These are phyloP conservation scores for Hibiscus trionum DNA, from an alignment of 345 rosid genomes.

Conservation along the genomic window DNA sequence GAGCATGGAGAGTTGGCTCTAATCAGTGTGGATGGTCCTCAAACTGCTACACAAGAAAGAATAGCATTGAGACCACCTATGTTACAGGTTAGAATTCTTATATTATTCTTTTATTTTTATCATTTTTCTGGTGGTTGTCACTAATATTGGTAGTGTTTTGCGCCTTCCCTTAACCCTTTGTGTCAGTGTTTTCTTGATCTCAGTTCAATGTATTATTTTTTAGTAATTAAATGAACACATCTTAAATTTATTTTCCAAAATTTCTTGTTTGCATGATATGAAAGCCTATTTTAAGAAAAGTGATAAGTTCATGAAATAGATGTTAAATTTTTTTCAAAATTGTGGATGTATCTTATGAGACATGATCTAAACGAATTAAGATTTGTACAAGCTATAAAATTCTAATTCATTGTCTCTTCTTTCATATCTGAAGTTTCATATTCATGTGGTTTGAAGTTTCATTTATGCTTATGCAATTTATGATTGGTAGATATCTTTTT, in stretches of 20 bases:
- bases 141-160: not conserved
- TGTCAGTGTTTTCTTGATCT: not conserved
- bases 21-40: slow-evolving; percentile 71
- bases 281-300: not conserved
- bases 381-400: not conserved
- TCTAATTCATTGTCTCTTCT: not conserved
- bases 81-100: slow-evolving; percentile 61
- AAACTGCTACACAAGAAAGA: slow-evolving; percentile 57
- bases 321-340: not conserved
- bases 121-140: not conserved
- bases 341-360: not conserved
- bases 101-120: not conserved
- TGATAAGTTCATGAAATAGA: not conserved
- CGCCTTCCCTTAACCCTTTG: not conserved
- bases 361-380: not conserved
- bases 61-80: slow-evolving; percentile 77
- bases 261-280: not conserved
- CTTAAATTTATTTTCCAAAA: not conserved
- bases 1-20: slow-evolving; percentile 97
- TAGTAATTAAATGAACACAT: not conserved
- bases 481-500: not conserved
- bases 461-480: not conserved
- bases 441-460: not conserved
- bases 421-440: not conserved
- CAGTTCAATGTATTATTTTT: not conserved